Percentiles rank a stretch among this genome's conserved stretches.
phyloP scores from a whole-genome alignment of 2,329 filamentous ascomycete species.

The Sclerotinia trifoliorum region DNA sequence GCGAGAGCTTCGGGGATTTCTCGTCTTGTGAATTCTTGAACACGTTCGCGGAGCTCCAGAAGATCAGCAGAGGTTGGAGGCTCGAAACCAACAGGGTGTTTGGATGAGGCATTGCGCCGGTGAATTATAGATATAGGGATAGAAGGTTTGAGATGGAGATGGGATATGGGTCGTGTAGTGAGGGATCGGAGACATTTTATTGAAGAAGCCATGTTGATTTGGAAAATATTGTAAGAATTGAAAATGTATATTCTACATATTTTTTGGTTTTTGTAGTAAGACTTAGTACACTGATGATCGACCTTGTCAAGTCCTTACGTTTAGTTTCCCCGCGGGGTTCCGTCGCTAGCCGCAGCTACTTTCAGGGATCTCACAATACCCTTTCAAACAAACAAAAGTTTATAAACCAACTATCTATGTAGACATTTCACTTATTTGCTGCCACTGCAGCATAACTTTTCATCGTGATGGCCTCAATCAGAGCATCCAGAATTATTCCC shows the following conservation, averaged over 20 bases:
- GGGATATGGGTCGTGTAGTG: conserved; percentile 32
- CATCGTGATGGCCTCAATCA: conserved; percentile 48
- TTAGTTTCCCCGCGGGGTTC: conserved; percentile 6
- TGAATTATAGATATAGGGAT: conserved; percentile 39
- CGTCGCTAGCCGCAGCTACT: conserved; percentile 12
- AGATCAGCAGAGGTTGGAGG: conserved; percentile 53
- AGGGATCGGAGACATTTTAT: conserved; percentile 32
- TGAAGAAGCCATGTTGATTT: conserved; percentile 32
- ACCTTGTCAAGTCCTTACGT: neutral
- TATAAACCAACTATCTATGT: conserved; percentile 25
- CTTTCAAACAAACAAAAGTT: neutral
- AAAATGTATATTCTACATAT: neutral
- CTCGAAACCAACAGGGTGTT: conserved; percentile 63
- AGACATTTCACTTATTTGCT: conserved; percentile 26
- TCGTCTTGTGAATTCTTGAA: conserved; percentile 77
- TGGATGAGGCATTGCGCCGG: conserved; percentile 58
- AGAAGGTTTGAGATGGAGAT: conserved; percentile 28
- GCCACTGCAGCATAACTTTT: conserved; percentile 29
- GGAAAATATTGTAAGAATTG: neutral
- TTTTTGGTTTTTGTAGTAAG: conserved; percentile 6
- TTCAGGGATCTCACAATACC: neutral
- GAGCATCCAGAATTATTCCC: conserved; percentile 48
- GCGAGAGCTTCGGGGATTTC: conserved; percentile 86
- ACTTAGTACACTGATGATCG: neutral
- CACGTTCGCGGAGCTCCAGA: conserved; percentile 52